phyloP scores from a whole-genome alignment of 208 protist species.

The Trypanosoma grayi region DNA sequence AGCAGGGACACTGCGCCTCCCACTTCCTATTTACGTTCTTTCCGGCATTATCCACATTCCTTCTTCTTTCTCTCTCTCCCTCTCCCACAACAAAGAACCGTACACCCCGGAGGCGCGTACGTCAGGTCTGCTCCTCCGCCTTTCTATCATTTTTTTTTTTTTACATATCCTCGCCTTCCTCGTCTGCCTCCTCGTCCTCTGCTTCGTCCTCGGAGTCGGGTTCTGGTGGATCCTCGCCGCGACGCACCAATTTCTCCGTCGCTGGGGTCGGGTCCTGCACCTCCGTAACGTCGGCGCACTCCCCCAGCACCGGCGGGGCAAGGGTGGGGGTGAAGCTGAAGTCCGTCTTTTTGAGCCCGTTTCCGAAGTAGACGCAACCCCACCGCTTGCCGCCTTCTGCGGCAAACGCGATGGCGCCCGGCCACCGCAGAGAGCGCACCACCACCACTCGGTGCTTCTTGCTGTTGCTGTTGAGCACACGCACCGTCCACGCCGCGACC shows the following conservation, averaged over 20 bases:
- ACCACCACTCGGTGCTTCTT: conserved; percentile 82
- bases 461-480: conserved; percentile 78
- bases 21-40: too few species aligned
- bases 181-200: conserved; percentile 72
- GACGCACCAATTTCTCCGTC: conserved; percentile 89
- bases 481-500: conserved; percentile 75
- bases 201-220: conserved; percentile 85
- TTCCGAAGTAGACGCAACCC: conserved; percentile 90
- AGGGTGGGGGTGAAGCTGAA: conserved; percentile 80
- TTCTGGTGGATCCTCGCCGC: conserved; percentile 85
- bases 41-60: too few species aligned
- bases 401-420: conserved; percentile 79
- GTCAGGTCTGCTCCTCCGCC: too few species aligned
- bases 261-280: conserved; percentile 83
- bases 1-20: too few species aligned
- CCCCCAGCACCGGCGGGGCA: conserved; percentile 69
- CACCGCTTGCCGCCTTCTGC: conserved; percentile 75
- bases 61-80: too few species aligned
- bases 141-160: background rate
- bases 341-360: conserved; percentile 87
- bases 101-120: too few species aligned
- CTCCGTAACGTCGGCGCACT: conserved; percentile 83
- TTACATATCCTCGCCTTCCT: conserved; percentile 57
- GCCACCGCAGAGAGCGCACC: conserved; percentile 87
- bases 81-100: too few species aligned